Conservation (phyloP, 345 rosid genomes). For the Brassica cretica region DNA sequence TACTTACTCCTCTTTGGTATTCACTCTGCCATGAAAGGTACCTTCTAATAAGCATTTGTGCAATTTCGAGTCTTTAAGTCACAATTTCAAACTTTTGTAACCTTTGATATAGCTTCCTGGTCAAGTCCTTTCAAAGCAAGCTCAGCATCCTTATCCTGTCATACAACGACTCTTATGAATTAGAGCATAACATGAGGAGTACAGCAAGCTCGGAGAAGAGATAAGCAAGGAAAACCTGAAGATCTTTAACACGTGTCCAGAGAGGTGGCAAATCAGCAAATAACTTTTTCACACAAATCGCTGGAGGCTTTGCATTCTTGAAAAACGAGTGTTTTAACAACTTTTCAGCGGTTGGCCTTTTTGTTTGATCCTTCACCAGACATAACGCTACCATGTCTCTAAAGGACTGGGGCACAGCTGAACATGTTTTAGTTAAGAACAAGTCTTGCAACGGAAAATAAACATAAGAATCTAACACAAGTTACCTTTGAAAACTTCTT, state of each 20-base stretch:
- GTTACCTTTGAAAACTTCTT: conserved; percentile 86
- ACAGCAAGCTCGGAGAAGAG: conserved; percentile 21
- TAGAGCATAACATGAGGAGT: conserved; percentile 2
- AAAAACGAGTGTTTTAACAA: conserved; percentile 85
- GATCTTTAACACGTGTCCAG: conserved; percentile 91
- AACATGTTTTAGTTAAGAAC: conserved; percentile 34
- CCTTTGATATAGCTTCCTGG: conserved; percentile 95
- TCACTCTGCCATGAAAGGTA: conserved; percentile 61
- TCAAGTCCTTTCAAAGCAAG: conserved; percentile 88
- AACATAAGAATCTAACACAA: conserved; percentile 24
- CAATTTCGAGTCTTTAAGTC: background rate
- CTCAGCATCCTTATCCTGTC: conserved; percentile 92
- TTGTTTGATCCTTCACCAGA: conserved; percentile 93
- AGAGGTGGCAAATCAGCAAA: conserved; percentile 86
- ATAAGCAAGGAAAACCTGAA: conserved; percentile 59
- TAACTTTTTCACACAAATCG: conserved; percentile 76
- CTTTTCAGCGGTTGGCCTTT: conserved; percentile 86
- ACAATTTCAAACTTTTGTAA: conserved; percentile 34
- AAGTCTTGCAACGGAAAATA: conserved; percentile 11
- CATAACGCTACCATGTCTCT: conserved; percentile 98
- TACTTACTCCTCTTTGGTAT: conserved; percentile 97
- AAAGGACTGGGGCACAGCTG: conserved; percentile 71
- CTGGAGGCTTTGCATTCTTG: conserved; percentile 95
- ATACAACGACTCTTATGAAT: conserved; percentile 33
- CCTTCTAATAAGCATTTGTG: conserved; percentile 10